Conservation (phyloP, 208 protist genomes). For the Trypanosoma theileri region DNA sequence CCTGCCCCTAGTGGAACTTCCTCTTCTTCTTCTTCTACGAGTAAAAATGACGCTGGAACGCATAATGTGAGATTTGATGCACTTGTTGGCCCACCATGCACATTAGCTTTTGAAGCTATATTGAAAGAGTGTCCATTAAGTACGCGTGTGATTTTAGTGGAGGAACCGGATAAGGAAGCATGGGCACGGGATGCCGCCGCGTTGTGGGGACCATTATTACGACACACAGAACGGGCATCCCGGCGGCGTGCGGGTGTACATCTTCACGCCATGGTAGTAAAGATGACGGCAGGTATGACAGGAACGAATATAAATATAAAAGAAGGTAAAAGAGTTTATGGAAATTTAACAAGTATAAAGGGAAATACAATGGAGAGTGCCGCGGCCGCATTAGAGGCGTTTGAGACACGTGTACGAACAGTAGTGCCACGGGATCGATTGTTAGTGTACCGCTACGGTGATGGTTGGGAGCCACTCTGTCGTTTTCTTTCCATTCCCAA, state of each 20-base stretch:
- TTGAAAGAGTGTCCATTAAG: slow-evolving; percentile 68
- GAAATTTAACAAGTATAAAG: too few relatives aligned
- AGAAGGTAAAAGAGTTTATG: too few relatives aligned
- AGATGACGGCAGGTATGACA: slow-evolving; percentile 49
- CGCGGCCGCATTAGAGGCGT: slow-evolving; percentile 55
- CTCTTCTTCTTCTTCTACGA: neutral
- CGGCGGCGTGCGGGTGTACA: slow-evolving; percentile 21
- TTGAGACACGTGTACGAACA: slow-evolving; percentile 74
- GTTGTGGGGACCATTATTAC: slow-evolving; percentile 44
- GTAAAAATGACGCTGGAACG: neutral
- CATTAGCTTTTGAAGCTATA: slow-evolving; percentile 78
- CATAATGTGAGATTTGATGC: slow-evolving; percentile 44
- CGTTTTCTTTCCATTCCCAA: slow-evolving; percentile 55
- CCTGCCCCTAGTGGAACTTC: neutral
- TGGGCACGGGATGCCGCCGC: slow-evolving; percentile 69
- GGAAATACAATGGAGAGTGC: slow-evolving; percentile 4
- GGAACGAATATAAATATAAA: slow-evolving; percentile 21
- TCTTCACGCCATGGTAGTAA: slow-evolving; percentile 54
- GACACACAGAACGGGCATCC: slow-evolving; percentile 37
- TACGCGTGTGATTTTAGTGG: slow-evolving; percentile 77
- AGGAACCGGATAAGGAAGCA: slow-evolving; percentile 73
- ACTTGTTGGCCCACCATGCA: slow-evolving; percentile 75
- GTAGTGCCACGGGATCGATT: slow-evolving; percentile 73
- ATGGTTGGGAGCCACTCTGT: slow-evolving; percentile 84
- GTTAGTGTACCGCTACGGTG: slow-evolving; percentile 66